Evolutionary conservation across 208 protist species (phyloP).

Genomic region (Crithidia bombi): DNA sequence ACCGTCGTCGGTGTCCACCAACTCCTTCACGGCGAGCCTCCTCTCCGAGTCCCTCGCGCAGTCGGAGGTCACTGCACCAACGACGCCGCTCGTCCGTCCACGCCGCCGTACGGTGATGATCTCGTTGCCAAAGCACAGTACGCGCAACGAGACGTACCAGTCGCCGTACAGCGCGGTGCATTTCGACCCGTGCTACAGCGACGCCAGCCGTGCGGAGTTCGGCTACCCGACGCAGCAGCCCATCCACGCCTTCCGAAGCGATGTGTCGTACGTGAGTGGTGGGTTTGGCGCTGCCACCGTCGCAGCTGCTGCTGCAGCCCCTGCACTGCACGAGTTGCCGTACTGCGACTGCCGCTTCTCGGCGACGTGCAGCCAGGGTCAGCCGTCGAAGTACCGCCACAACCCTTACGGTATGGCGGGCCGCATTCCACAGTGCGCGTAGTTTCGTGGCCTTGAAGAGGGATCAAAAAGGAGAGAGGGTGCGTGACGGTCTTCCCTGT

Average conservation of each 20-base stretch:
- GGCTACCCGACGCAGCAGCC: slow-evolving; percentile 26
- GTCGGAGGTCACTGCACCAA: slow-evolving; percentile 12
- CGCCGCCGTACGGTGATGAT: slow-evolving; percentile 65
- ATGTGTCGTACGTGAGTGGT: slow-evolving; percentile 1
- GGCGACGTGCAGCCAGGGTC: slow-evolving; percentile 61
- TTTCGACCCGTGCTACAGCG: slow-evolving; percentile 27
- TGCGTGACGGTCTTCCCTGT: too few species aligned
- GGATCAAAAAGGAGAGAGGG: not conserved
- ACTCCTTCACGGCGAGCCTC: slow-evolving; percentile 24
- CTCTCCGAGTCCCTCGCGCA: slow-evolving; percentile 20
- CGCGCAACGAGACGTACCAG: slow-evolving; percentile 32
- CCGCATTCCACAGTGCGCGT: slow-evolving; percentile 33
- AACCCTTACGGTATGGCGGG: slow-evolving; percentile 75
- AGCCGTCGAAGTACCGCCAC: slow-evolving; percentile 77
- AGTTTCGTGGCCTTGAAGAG: not conserved
- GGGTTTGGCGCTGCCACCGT: not conserved
- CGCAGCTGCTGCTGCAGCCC: too few species aligned
- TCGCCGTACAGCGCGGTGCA: slow-evolving; percentile 26
- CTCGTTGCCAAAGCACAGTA: slow-evolving; percentile 55
- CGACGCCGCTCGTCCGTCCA: slow-evolving; percentile 17
- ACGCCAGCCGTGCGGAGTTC: slow-evolving; percentile 27
- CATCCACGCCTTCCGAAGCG: not conserved
- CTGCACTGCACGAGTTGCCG: slow-evolving; percentile 9
- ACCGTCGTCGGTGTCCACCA: slow-evolving; percentile 16
- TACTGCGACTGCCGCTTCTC: slow-evolving; percentile 59